Percentiles rank a stretch among this genome's conserved stretches.
Conservation (phyloP, 2,329 filamentous ascomycete genomes). For the Colletotrichum zoysiae region DNA sequence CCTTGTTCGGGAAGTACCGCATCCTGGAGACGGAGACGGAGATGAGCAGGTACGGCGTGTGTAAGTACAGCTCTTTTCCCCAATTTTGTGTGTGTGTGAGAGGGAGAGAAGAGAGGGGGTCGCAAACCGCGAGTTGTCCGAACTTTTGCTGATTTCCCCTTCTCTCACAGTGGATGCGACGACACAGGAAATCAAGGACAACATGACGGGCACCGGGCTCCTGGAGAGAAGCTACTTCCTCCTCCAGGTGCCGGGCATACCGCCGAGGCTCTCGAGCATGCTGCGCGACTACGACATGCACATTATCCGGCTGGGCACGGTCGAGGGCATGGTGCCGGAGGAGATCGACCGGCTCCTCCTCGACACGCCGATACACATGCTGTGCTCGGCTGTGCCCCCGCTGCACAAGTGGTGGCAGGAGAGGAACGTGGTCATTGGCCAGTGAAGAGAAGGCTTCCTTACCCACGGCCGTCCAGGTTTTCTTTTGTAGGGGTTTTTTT, state of each 20-base stretch:
- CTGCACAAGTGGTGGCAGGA: slow-evolving; percentile 28
- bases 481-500: too few species aligned
- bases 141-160: neutral
- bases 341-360: slow-evolving; percentile 24
- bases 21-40: slow-evolving; percentile 21
- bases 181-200: neutral
- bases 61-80: neutral
- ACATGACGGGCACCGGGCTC: neutral
- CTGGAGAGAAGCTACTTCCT: slow-evolving; percentile 18
- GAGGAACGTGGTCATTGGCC: neutral
- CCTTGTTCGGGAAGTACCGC: slow-evolving; percentile 18
- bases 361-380: slow-evolving; percentile 28
- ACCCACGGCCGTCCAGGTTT: too few species aligned
- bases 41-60: slow-evolving; percentile 25
- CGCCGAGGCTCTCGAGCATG: slow-evolving; percentile 16
- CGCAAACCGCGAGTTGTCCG: neutral
- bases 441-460: too few species aligned
- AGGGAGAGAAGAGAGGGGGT: too few species aligned
- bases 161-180: neutral
- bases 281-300: neutral
- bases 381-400: slow-evolving; percentile 25
- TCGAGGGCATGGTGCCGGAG: slow-evolving; percentile 18
- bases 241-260: neutral
- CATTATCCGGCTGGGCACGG: slow-evolving; percentile 8
- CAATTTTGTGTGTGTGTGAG: neutral